These are phyloP conservation scores for Zygotorulaspora sp. DNA, from an alignment of 805 yeast species.

Conservation along the genomic window DNA sequence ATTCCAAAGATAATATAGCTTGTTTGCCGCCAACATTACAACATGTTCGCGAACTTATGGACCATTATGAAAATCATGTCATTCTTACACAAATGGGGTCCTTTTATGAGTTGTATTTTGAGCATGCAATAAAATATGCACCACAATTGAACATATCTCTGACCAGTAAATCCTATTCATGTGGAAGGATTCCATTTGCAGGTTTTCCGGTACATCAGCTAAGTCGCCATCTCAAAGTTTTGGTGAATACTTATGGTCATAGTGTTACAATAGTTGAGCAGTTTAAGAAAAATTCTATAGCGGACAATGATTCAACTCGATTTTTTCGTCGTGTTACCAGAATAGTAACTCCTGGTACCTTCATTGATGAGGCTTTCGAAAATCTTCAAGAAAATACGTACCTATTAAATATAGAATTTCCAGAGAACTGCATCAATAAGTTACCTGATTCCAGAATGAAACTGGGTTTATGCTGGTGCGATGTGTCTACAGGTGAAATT, in stretches of 20 bases:
- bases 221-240: conserved; percentile 64
- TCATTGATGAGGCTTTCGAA: conserved; percentile 79
- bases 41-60: conserved; percentile 40
- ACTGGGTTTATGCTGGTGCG: conserved; percentile 84
- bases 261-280: conserved; percentile 87
- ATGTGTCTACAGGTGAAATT: conserved; percentile 77
- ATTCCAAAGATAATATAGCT: conserved; percentile 1
- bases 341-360: conserved; percentile 87
- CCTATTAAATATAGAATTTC: conserved; percentile 60
- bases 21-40: conserved; percentile 37
- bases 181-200: conserved; percentile 64
- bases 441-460: conserved; percentile 37
- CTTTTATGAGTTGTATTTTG: conserved; percentile 82
- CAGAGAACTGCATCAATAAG: conserved; percentile 42
- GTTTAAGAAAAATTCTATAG: conserved; percentile 29
- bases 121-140: conserved; percentile 75
- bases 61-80: conserved; percentile 47
- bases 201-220: conserved; percentile 80
- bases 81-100: conserved; percentile 80
- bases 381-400: conserved; percentile 69
- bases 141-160: conserved; percentile 67
- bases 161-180: conserved; percentile 49
- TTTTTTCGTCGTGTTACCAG: conserved; percentile 70
- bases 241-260: conserved; percentile 64
- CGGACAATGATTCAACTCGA: conserved; percentile 35